Conservation (phyloP, 768 basidiomycete species). For the Pleurotus pulmonarius region DNA sequence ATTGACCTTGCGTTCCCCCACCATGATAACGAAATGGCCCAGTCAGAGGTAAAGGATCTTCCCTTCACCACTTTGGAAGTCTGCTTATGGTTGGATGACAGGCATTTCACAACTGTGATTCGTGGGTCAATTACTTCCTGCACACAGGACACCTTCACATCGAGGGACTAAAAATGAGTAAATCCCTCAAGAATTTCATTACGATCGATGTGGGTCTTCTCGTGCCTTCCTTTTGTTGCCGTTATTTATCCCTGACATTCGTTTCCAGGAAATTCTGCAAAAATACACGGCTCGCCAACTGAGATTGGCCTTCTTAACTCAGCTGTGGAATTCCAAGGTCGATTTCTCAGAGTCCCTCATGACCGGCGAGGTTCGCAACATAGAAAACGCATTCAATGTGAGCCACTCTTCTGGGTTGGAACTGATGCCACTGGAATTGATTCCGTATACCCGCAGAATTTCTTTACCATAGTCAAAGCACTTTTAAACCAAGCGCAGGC, state of each 20-base stretch:
- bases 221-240: slow-evolving; percentile 4
- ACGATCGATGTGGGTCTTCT: slow-evolving; percentile 75
- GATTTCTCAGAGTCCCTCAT: slow-evolving; percentile 92
- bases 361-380: slow-evolving; percentile 83
- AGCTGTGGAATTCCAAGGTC: slow-evolving; percentile 88
- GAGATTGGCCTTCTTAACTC: slow-evolving; percentile 85
- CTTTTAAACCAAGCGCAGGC: slow-evolving; percentile 55
- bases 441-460: slow-evolving; percentile 59
- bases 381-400: slow-evolving; percentile 86
- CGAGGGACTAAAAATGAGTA: slow-evolving; percentile 98
- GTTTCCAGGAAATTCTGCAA: slow-evolving; percentile 73
- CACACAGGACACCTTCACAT: slow-evolving; percentile 99
- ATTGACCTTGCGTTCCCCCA: slow-evolving; percentile 98
- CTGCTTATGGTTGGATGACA: slow-evolving; percentile 25
- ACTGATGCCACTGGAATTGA: background rate
- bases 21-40: slow-evolving; percentile 98
- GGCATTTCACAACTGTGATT: slow-evolving; percentile 88
- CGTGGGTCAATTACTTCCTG: slow-evolving; percentile 99
- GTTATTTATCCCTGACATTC: slow-evolving; percentile 6
- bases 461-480: slow-evolving; percentile 87
- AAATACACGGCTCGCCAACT: slow-evolving; percentile 85
- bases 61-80: slow-evolving; percentile 7
- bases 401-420: slow-evolving; percentile 18
- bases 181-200: slow-evolving; percentile 98
- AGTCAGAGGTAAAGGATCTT: slow-evolving; percentile 70